phyloP scores from a whole-genome alignment of 2,329 filamentous ascomycete species.

The Pestalotiopsis sp. region DNA sequence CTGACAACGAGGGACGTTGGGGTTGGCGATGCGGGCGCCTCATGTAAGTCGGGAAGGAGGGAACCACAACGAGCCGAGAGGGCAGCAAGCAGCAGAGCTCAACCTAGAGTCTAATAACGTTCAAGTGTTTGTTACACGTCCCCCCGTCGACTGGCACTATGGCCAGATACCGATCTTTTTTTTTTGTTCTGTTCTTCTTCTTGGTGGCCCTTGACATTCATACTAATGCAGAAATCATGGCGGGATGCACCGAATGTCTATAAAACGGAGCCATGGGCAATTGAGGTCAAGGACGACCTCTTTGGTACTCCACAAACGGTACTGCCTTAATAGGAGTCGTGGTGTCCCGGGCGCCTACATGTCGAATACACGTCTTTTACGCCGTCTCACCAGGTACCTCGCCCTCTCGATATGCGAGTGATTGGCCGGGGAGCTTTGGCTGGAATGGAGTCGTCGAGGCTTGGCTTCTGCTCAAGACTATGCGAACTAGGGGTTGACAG shows the following conservation, averaged over 20 bases:
- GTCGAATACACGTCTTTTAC: not conserved
- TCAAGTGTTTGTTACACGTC: not conserved
- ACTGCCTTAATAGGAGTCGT: not conserved
- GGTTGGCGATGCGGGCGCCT: not conserved
- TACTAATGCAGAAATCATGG: not conserved
- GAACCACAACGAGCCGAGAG: not conserved
- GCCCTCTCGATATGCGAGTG: not conserved
- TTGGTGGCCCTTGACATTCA: not conserved
- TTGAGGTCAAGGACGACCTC: not conserved
- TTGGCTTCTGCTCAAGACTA: conserved; percentile 7
- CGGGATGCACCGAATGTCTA: conserved; percentile 12
- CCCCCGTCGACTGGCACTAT: not conserved
- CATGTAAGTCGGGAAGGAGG: conserved; percentile 16
- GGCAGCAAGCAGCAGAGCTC: not conserved
- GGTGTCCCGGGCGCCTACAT: not conserved
- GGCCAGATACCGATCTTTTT: not conserved
- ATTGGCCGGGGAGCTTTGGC: conserved; percentile 2
- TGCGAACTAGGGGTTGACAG: conserved; percentile 11
- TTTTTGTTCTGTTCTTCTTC: not conserved
- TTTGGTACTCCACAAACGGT: not conserved
- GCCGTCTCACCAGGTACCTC: not conserved
- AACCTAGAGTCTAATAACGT: not conserved
- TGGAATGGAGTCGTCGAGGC: not conserved
- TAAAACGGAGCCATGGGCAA: conserved; percentile 7
- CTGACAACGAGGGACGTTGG: conserved; percentile 4